Base-by-base conservation (phyloP, 2,329 filamentous ascomycete genomes). In the Incumbomyces delicatus region DNA sequence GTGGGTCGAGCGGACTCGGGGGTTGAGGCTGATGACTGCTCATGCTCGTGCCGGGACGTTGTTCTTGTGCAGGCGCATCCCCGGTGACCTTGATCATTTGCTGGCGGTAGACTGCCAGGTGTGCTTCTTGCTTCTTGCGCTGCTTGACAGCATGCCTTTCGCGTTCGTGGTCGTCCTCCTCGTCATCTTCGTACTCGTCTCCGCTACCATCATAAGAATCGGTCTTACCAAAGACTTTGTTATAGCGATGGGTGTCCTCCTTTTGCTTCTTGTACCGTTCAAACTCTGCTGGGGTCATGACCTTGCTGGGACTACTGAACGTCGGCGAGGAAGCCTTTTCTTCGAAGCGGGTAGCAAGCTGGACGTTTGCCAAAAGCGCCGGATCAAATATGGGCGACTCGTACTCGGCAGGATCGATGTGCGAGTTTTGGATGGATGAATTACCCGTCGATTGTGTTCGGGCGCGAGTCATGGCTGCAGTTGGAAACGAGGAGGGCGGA, bases 41-140 rank as follows among this genome's bases (percentile, higher is more conserved):
- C 18, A 51, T 30, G 31, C 41, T 48, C 6, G 20, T 44, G 30
- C 41, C 49, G 2, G 54, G 41, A 27, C 52, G 44, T 16, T 85
- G 62, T 52, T 80, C 81, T 1, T 82, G 79, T 3, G 78, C 77
- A 2, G 73, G 63, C 35, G 69, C 66, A 56, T 90, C 86, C 40
- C 88, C 88, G 1, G 87, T 94, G 27, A 92, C 84, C 66, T 94
- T 94, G 85, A 90, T 94, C 88, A 94, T 95, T 65, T 92, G 85
- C 63, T 95, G 88, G 48, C 88, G 79, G 63, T 94, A 94, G 1
- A 94, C 83, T 1, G 87, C 77, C 72, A 95, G 82, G 62, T 92
- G 87, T 11, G 88, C 88, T 64, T 94, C 87, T 62, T 95, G 88
- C 70, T 89, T 92, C 58, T 81, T 78, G 53, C 88, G 75, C 62